A percentile compares a stretch with the other conserved stretches of the same genome.
Evolutionary conservation across 208 protist genomes (phyloP).

Genomic region (Phytomonas sp.): DNA sequence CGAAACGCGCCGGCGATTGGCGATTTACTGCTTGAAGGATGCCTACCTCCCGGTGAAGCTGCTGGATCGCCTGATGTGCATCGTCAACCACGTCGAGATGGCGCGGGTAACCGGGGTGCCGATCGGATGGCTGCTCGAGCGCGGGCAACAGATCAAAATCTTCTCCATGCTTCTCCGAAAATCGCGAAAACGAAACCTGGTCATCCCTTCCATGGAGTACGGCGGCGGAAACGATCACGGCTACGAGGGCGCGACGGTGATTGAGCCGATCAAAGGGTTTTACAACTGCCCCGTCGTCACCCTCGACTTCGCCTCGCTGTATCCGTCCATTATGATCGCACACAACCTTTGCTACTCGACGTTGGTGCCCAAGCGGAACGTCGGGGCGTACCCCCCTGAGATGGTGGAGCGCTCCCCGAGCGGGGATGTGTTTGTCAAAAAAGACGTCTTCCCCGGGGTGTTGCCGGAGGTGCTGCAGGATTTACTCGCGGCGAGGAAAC

Average conservation of each 20-base stretch:
- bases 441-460: slow-evolving; percentile 65
- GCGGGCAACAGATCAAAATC: slow-evolving; percentile 99
- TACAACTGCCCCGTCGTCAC: slow-evolving; percentile 98
- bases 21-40: slow-evolving; percentile 99
- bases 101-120: slow-evolving; percentile 98
- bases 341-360: slow-evolving; percentile 99
- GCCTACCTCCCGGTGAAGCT: slow-evolving; percentile 94
- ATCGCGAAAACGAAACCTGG: slow-evolving; percentile 58
- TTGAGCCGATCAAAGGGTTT: slow-evolving; percentile 96
- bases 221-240: slow-evolving; percentile 38
- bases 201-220: slow-evolving; percentile 80
- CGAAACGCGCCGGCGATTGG: slow-evolving; percentile 96
- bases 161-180: slow-evolving; percentile 91
- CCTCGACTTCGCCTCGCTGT: slow-evolving; percentile 99
- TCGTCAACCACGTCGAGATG: slow-evolving; percentile 99
- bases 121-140: slow-evolving; percentile 92
- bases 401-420: slow-evolving; percentile 64
- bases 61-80: slow-evolving; percentile 98
- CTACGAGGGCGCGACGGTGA: slow-evolving; percentile 98
- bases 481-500: slow-evolving; percentile 67
- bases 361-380: slow-evolving; percentile 58
- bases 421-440: slow-evolving; percentile 74
- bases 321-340: slow-evolving; percentile 99
- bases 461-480: slow-evolving; percentile 83
- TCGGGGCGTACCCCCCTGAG: slow-evolving; percentile 79